phyloP scores from a whole-genome alignment of 2,329 filamentous ascomycete genomes.

The Fusarium mangiferae region DNA sequence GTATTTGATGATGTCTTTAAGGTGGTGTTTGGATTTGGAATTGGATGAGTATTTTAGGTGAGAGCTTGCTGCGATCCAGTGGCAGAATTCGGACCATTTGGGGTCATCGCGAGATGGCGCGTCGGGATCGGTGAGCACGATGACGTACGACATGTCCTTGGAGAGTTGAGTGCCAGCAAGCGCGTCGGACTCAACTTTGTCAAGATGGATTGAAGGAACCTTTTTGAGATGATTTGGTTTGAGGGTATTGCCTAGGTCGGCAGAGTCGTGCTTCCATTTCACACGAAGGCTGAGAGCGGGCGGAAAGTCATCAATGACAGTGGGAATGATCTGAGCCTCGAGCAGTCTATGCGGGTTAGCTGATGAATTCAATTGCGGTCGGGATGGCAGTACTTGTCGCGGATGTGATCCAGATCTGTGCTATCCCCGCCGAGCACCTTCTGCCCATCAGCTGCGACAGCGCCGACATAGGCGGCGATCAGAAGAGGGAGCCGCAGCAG shows the following conservation, averaged over 20 bases:
- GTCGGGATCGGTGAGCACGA: slow-evolving; percentile 36
- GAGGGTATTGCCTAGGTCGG: slow-evolving; percentile 31
- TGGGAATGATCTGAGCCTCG: slow-evolving; percentile 30
- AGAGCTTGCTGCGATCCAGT: slow-evolving; percentile 30
- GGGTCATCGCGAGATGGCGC: slow-evolving; percentile 35
- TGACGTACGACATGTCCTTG: slow-evolving; percentile 3
- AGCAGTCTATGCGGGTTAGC: neutral
- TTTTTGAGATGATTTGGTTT: slow-evolving; percentile 11
- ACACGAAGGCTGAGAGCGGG: slow-evolving; percentile 21
- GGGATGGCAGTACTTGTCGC: neutral
- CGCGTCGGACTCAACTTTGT: neutral
- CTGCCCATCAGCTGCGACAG: neutral
- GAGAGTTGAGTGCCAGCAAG: neutral
- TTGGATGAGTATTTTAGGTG: neutral
- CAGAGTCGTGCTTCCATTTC: slow-evolving; percentile 23
- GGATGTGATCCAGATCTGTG: neutral
- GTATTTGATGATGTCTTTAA: slow-evolving; percentile 31
- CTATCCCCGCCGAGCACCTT: neutral
- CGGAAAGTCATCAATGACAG: slow-evolving; percentile 33
- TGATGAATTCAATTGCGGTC: rapidly evolving
- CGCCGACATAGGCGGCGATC: neutral
- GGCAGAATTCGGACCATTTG: slow-evolving; percentile 40
- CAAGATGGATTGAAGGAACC: neutral
- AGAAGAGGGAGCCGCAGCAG: neutral
- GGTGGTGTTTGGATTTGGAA: neutral